Evolutionary conservation across 139 green algal species (phyloP).

Genomic region (Chlorokybus atmophyticus): DNA sequence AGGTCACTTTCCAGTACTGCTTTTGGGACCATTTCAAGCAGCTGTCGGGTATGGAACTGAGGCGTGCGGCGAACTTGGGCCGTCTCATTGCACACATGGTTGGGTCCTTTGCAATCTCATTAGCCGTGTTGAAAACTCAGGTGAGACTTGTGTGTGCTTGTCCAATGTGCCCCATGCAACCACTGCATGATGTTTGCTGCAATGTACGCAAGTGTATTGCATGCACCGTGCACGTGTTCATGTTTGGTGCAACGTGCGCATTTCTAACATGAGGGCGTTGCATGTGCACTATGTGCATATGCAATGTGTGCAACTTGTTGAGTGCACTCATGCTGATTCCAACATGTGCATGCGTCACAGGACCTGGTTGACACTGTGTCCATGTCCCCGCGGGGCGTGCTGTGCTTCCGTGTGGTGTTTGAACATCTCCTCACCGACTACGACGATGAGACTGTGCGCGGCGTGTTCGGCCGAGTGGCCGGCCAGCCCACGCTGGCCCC

Average conservation of each 20-base stretch:
- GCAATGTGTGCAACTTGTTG: too few species aligned
- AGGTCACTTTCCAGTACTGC: conserved; percentile 52
- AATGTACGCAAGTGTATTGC: too few species aligned
- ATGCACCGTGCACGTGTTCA: too few species aligned
- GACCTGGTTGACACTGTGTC: conserved; percentile 6
- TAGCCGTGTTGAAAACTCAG: conserved; percentile 25
- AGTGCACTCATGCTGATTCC: too few species aligned
- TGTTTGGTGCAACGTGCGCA: too few species aligned
- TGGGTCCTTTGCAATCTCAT: conserved; percentile 8
- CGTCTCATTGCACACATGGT: conserved; percentile 12
- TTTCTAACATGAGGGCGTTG: too few species aligned
- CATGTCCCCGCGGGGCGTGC: conserved; percentile 5
- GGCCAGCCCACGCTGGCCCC: neutral
- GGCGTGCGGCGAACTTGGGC: conserved; percentile 9
- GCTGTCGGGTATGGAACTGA: conserved; percentile 18
- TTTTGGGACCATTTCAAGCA: conserved; percentile 68
- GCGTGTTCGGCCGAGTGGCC: conserved; percentile 9
- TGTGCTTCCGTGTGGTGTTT: conserved; percentile 20
- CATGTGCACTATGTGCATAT: too few species aligned
- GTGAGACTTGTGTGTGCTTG: too few species aligned
- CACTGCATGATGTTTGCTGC: too few species aligned
- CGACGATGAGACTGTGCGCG: neutral
- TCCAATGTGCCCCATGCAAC: too few species aligned
- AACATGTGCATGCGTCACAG: too few species aligned
- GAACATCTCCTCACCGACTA: conserved; percentile 12